Conservation (phyloP, 2,329 filamentous ascomycete genomes). For the Phialocephala subalpina region DNA sequence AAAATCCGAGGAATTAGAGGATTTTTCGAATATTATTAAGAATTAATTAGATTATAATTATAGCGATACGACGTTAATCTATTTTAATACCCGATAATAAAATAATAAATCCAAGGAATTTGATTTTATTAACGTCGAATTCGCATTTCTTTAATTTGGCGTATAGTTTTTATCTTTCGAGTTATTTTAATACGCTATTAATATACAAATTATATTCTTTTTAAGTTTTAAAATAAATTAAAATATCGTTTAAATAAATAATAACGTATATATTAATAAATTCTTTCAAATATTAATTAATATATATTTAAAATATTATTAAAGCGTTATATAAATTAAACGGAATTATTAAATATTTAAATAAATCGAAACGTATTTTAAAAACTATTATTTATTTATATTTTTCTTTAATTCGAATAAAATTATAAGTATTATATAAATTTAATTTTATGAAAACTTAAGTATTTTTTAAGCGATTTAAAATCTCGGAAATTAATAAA, state of each 20-base stretch:
- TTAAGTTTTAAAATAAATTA: not conserved
- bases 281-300: not conserved
- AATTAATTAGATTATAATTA: too few relatives aligned
- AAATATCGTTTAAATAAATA: not conserved
- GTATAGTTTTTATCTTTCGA: not conserved
- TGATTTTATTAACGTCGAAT: not conserved
- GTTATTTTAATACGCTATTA: not conserved
- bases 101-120: not conserved
- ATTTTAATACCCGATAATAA: too few relatives aligned
- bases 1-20: too few relatives aligned
- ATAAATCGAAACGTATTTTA: not conserved
- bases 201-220: not conserved
- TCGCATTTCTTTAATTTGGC: not conserved
- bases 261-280: not conserved
- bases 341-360: not conserved
- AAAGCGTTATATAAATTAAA: not conserved
- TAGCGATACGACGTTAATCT: too few relatives aligned
- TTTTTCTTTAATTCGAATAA: not conserved
- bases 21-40: too few relatives aligned
- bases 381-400: not conserved
- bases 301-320: not conserved
- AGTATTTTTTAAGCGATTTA: not conserved
- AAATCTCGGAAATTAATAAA: not conserved
- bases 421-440: not conserved
- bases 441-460: not conserved